Percentiles rank a stretch among this genome's conserved stretches.
These are phyloP conservation scores for Boletellus emodensis DNA, from an alignment of 768 basidiomycete species.

Conservation along the genomic window DNA sequence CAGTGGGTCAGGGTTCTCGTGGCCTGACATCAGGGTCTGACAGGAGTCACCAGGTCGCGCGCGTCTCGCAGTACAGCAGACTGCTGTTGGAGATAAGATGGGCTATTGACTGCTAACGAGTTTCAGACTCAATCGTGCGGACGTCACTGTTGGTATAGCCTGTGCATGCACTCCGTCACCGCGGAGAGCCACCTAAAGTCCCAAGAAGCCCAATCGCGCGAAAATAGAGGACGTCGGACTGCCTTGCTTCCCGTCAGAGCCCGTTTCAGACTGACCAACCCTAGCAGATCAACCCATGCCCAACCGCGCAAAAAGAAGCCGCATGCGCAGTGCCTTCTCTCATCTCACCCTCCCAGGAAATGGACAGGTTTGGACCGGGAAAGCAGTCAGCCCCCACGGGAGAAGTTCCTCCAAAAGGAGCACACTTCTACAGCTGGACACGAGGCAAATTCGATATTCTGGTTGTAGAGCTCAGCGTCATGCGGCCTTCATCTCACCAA, in stretches of 20 bases:
- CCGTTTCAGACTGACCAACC: background rate
- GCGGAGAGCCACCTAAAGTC: slow-evolving; percentile 22
- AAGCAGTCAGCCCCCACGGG: background rate
- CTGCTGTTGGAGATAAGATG: slow-evolving; percentile 7
- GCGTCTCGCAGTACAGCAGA: background rate
- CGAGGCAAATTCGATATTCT: slow-evolving; percentile 14
- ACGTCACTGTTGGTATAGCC: background rate
- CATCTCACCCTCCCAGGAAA: background rate
- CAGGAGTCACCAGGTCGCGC: background rate
- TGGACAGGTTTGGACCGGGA: slow-evolving; percentile 5
- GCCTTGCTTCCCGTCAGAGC: background rate
- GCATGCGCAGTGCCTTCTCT: background rate
- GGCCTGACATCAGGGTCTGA: background rate
- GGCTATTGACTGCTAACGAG: background rate
- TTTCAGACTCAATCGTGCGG: slow-evolving; percentile 8
- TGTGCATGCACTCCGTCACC: slow-evolving; percentile 11
- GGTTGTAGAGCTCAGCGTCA: slow-evolving; percentile 7
- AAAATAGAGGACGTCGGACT: slow-evolving; percentile 11
- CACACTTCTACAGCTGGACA: slow-evolving; percentile 6
- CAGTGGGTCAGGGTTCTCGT: background rate
- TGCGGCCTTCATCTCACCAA: slow-evolving; percentile 16
- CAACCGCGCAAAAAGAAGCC: background rate
- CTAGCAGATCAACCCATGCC: background rate
- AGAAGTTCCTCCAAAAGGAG: slow-evolving; percentile 1
- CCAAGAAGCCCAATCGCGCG: slow-evolving; percentile 12